Evolutionary conservation across 2,329 filamentous ascomycete species (phyloP).

Genomic region (Fusarium sp.): DNA sequence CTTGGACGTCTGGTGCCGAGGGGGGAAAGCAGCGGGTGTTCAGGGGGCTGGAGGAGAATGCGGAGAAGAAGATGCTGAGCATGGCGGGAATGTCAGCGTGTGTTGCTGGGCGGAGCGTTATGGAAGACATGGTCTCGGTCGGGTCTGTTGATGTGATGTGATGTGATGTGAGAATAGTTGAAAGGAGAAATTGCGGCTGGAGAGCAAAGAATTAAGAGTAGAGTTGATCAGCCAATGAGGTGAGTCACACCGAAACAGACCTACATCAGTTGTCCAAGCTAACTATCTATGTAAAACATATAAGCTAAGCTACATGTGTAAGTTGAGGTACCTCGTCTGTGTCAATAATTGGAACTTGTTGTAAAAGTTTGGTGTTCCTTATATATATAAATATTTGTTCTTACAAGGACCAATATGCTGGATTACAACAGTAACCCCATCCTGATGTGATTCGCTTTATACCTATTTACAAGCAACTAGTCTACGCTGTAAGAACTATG

Average conservation of each 20-base stretch:
- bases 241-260: conserved; percentile 21
- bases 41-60: conserved; percentile 46
- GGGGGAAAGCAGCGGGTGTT: conserved; percentile 46
- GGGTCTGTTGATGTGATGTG: background rate
- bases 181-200: background rate
- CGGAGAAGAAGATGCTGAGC: conserved; percentile 43
- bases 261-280: too few relatives aligned
- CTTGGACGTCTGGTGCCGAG: conserved; percentile 37
- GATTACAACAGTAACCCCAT: background rate
- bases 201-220: background rate
- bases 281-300: too few relatives aligned
- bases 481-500: background rate
- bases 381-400: too few relatives aligned
- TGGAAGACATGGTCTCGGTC: conserved; percentile 18
- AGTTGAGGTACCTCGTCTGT: too few relatives aligned
- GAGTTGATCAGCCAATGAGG: background rate
- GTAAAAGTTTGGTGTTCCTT: too few relatives aligned
- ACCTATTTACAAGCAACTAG: background rate
- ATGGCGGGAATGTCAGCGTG: conserved; percentile 47
- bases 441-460: conserved; percentile 12
- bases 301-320: too few relatives aligned
- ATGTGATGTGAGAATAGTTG: background rate
- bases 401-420: background rate
- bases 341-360: too few relatives aligned
- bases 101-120: conserved; percentile 51